Conservation (phyloP, 2,329 filamentous ascomycete genomes). For the Botrytis galanthina region DNA sequence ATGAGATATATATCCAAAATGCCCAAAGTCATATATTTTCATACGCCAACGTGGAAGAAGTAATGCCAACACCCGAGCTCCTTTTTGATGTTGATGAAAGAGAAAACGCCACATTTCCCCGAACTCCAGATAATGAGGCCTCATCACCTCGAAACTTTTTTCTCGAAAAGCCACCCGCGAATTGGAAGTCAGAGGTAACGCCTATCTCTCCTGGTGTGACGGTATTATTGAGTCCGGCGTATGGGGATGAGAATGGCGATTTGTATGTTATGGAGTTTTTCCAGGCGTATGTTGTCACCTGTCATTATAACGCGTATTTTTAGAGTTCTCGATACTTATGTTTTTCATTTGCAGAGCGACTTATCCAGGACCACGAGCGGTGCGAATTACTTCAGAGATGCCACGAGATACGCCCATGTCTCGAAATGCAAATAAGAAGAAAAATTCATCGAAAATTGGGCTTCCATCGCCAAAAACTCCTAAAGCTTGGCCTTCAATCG, state of each 20-base stretch:
- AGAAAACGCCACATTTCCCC: not conserved
- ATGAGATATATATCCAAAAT: conserved; percentile 11
- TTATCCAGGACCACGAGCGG: conserved; percentile 8
- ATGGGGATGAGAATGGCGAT: conserved; percentile 10
- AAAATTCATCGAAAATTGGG: not conserved
- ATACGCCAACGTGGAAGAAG: not conserved
- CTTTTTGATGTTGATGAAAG: not conserved
- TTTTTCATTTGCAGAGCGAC: not conserved
- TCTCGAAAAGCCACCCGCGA: conserved; percentile 1
- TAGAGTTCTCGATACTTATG: not conserved
- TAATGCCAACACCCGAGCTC: not conserved
- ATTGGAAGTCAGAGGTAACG: not conserved
- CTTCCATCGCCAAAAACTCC: conserved; percentile 16
- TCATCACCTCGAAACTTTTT: conserved; percentile 14
- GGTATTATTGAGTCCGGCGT: conserved; percentile 9
- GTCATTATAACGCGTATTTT: not conserved
- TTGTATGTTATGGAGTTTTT: conserved; percentile 19
- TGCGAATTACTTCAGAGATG: not conserved
- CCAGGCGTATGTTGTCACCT: conserved; percentile 11
- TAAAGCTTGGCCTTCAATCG: conserved; percentile 15
- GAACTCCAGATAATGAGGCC: not conserved
- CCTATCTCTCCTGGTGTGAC: conserved; percentile 20
- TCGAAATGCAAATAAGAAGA: not conserved
- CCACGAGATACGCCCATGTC: not conserved
- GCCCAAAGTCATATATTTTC: not conserved